These are phyloP conservation scores for Epichloe sylvatica DNA, from an alignment of 2,329 filamentous ascomycete genomes.

Conservation along the genomic window DNA sequence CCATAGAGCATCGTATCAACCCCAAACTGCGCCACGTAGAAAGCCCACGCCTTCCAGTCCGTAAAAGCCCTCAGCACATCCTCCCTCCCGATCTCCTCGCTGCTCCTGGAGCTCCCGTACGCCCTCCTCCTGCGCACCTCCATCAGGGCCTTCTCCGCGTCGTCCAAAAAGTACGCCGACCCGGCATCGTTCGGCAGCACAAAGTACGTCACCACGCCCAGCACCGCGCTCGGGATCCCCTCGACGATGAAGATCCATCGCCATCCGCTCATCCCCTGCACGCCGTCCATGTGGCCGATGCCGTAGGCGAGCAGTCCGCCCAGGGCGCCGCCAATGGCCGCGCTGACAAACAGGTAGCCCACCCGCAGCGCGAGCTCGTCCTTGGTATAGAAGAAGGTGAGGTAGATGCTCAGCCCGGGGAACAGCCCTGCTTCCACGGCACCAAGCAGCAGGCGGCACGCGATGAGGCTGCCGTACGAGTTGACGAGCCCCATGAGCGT, in stretches of 20 bases:
- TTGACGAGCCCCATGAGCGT: slow-evolving; percentile 54
- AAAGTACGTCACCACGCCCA: slow-evolving; percentile 22
- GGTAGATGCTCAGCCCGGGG: slow-evolving; percentile 52
- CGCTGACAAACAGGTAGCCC: slow-evolving; percentile 57
- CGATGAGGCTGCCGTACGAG: slow-evolving; percentile 52
- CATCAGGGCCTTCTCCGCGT: slow-evolving; percentile 53
- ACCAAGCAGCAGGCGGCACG: slow-evolving; percentile 54
- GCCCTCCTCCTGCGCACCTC: slow-evolving; percentile 21
- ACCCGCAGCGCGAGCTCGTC: slow-evolving; percentile 58
- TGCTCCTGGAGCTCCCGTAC: slow-evolving; percentile 34
- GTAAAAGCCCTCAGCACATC: slow-evolving; percentile 54
- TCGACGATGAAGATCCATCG: slow-evolving; percentile 53
- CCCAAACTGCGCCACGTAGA: slow-evolving; percentile 54
- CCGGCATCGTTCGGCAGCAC: slow-evolving; percentile 25
- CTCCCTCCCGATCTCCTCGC: slow-evolving; percentile 33
- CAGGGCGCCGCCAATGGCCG: slow-evolving; percentile 56
- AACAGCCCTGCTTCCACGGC: slow-evolving; percentile 57
- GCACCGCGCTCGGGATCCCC: slow-evolving; percentile 26
- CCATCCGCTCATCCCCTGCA: slow-evolving; percentile 52
- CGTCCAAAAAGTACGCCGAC: slow-evolving; percentile 45
- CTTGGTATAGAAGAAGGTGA: slow-evolving; percentile 66
- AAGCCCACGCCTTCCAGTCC: slow-evolving; percentile 70
- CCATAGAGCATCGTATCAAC: slow-evolving; percentile 63
- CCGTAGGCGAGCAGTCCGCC: slow-evolving; percentile 62
- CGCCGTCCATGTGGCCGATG: slow-evolving; percentile 59